These are phyloP conservation scores for Phoenix roebelenii DNA, from an alignment of 176 grass and related monocot species.

Conservation along the genomic window DNA sequence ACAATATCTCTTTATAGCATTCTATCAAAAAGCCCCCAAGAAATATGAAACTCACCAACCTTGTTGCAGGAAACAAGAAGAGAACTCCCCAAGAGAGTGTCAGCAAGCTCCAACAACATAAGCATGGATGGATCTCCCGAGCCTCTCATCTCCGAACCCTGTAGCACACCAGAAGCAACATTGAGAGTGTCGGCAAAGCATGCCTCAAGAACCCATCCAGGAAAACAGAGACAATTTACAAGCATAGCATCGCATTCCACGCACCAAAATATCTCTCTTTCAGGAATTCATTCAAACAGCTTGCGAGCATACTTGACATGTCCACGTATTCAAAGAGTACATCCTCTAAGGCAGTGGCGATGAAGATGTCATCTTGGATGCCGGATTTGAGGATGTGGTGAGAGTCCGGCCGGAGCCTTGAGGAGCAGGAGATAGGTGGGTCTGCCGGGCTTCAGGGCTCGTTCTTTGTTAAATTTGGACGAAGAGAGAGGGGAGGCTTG, in stretches of 20 bases:
- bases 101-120: conserved; percentile 6
- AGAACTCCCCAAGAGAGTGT: conserved; percentile 9
- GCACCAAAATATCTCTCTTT: conserved; percentile 1
- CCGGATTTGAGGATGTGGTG: conserved; percentile 5
- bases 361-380: background rate
- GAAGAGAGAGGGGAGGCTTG: conserved; percentile 4
- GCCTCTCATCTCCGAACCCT: background rate
- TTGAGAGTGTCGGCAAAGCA: conserved; percentile 7
- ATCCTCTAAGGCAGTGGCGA: too few species aligned
- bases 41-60: too few species aligned
- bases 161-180: conserved; percentile 16
- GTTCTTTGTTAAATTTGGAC: background rate
- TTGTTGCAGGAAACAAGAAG: too few species aligned
- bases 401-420: background rate
- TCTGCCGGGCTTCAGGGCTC: background rate
- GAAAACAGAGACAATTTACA: background rate
- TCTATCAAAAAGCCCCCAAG: too few species aligned
- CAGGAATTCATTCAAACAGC: conserved; percentile 14
- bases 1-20: too few species aligned
- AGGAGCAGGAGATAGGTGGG: too few species aligned
- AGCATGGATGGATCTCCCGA: conserved; percentile 3
- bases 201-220: background rate
- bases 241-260: conserved; percentile 17
- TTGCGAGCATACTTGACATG: background rate
- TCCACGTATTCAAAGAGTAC: too few species aligned